Evolutionary conservation across 768 basidiomycete species (phyloP), one percentile per base, ranked within the genome.

Genomic region (Epithele typhae): DNA sequence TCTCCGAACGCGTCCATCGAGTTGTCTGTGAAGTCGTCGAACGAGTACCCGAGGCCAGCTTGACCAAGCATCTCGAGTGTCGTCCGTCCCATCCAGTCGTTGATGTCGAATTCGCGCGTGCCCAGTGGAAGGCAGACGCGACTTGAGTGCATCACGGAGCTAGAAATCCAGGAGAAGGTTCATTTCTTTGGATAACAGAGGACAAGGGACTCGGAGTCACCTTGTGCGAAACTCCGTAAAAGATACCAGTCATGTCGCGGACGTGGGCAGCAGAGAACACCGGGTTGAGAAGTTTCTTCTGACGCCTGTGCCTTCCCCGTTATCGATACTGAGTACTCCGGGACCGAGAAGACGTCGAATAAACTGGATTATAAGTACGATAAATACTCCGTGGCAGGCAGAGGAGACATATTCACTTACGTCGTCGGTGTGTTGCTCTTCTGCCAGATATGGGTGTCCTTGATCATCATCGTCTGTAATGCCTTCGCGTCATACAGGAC

Each of bases 381-480:
- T 9, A 9, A 9, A 15, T 15, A 9, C 9, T 32, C 9, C 30
- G 9, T 32, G 30, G 9, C 9, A 9, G 30, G 9, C 30, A 15
- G 15, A 32, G 9, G 30, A 9, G 30, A 15, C 9, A 32, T 32
- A 32, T 9, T 7, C 14, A 14, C 38, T 15, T 3, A 36, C 68
- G 46, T 71, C 70, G 33, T 78, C 76, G 50, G 73, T 77, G n/a
- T 71, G n/a, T n/a, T n/a, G n/a, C n/a, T n/a, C n/a, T n/a, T n/a
- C n/a, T n/a, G n/a, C n/a, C n/a, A n/a, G n/a, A n/a, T n/a, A n/a
- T n/a, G n/a, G n/a, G n/a, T n/a, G n/a, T n/a, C n/a, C n/a, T n/a
- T n/a, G n/a, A n/a, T 39, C 5, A 76, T 51, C 22, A 78, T 70
- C 24, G 64, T 69, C 27, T 75, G 71, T 21, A 79, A 56, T 2